phyloP scores from a whole-genome alignment of 2,329 filamentous ascomycete genomes.

The Xylaria sp. region DNA sequence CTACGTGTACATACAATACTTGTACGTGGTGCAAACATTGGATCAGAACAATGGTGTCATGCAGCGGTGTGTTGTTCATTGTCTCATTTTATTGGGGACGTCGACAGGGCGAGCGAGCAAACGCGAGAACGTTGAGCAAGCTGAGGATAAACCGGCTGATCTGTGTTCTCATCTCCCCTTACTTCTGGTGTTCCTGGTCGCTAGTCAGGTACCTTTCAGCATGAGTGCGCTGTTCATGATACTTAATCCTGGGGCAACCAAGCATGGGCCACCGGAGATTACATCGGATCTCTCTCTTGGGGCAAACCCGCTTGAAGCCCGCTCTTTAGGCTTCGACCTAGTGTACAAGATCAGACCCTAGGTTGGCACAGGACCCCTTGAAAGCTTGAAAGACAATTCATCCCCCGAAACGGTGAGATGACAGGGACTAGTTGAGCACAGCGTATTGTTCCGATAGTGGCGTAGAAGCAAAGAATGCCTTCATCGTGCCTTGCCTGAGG shows the following conservation, averaged over 20 bases:
- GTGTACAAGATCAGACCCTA: too few species aligned
- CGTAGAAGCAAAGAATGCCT: background rate
- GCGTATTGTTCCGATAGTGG: background rate
- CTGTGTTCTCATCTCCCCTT: background rate
- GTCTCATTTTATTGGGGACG: background rate
- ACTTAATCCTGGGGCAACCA: constrained; percentile 1
- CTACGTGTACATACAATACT: background rate
- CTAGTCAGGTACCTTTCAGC: constrained; percentile 1
- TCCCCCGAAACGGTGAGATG: constrained; percentile 1
- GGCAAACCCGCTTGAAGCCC: background rate
- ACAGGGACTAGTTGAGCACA: background rate
- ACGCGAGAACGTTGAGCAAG: background rate
- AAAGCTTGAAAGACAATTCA: constrained; percentile 1
- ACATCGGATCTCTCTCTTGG: constrained; percentile 18
- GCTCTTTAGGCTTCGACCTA: background rate
- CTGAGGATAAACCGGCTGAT: constrained; percentile 8
- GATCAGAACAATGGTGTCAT: constrained; percentile 20
- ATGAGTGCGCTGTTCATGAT: background rate
- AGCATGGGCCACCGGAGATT: constrained; percentile 36
- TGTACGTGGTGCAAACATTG: background rate
- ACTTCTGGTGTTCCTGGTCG: background rate
- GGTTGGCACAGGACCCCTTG: background rate
- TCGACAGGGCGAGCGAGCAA: background rate
- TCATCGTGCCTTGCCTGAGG: constrained; percentile 24
- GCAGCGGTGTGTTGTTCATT: constrained; percentile 27